phyloP scores from a whole-genome alignment of 331 rosid species.

The Stylosanthes scabra region DNA sequence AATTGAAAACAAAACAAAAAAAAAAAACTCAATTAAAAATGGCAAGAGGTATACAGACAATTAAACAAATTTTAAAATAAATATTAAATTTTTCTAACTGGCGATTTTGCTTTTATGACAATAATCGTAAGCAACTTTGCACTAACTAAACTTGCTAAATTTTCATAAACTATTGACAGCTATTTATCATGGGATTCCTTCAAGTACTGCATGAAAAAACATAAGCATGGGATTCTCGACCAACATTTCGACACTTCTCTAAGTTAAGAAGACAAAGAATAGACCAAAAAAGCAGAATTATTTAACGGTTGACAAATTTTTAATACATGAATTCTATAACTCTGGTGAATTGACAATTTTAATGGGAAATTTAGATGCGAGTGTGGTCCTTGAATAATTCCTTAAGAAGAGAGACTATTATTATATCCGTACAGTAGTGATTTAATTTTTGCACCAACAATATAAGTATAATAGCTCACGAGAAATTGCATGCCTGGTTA shows the following conservation, averaged over 20 bases:
- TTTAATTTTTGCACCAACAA: too few relatives aligned
- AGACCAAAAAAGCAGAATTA: conserved; percentile 18
- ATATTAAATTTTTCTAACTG: too few relatives aligned
- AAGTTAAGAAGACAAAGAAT: neutral
- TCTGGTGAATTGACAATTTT: conserved; percentile 14
- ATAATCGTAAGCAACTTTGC: conserved; percentile 9
- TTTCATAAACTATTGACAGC: conserved; percentile 1
- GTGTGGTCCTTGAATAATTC: conserved; percentile 12
- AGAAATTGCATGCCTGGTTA: too few relatives aligned
- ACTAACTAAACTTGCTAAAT: neutral
- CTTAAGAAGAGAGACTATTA: neutral
- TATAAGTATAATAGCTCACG: too few relatives aligned
- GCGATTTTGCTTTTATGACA: neutral
- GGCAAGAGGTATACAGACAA: too few relatives aligned
- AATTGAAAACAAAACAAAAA: too few relatives aligned
- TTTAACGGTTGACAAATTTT: neutral
- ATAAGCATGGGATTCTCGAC: conserved; percentile 2
- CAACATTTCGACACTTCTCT: neutral
- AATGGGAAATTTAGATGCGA: neutral
- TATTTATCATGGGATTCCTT: conserved; percentile 12
- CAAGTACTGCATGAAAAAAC: neutral
- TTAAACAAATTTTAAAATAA: too few relatives aligned
- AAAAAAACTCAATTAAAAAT: too few relatives aligned
- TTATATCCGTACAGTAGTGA: too few relatives aligned
- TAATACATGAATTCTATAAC: neutral